phyloP scores from a whole-genome alignment of 2,329 filamentous ascomycete genomes.

The Penicillium sclerotigenum region DNA sequence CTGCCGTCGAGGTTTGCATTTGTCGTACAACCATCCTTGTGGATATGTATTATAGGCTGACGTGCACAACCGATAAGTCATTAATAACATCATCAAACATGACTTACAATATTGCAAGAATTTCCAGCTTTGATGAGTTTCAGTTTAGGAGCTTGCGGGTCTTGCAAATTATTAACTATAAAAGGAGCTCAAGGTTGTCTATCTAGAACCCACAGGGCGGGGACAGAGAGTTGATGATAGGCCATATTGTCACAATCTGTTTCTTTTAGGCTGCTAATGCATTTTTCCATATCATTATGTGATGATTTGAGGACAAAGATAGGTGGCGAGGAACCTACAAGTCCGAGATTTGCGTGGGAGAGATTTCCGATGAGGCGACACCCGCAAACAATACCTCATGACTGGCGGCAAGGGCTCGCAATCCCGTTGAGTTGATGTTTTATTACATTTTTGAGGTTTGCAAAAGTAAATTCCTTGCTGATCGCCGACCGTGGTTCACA shows the following conservation, averaged over 20 bases:
- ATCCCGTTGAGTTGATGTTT: background rate
- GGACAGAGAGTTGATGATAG: conserved; percentile 25
- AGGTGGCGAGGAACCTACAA: background rate
- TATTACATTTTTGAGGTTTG: background rate
- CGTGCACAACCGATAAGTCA: background rate
- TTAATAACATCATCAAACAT: accelerated
- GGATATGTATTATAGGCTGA: background rate
- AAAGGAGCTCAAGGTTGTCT: background rate
- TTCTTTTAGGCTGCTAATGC: background rate
- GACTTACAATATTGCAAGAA: background rate
- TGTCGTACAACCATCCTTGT: background rate
- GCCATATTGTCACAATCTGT: background rate
- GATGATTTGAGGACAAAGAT: background rate
- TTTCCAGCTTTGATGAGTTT: background rate
- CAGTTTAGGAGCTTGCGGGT: no score
- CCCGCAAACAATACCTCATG: background rate
- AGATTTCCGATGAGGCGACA: conserved; percentile 5
- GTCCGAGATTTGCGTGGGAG: conserved; percentile 1
- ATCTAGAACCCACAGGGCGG: background rate
- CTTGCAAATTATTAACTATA: no score
- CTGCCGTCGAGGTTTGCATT: background rate
- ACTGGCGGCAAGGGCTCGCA: background rate
- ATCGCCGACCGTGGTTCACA: conserved; percentile 1
- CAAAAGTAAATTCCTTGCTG: background rate
- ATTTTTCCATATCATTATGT: background rate